Percentiles rank a stretch among this genome's conserved stretches.
Conservation (phyloP, 345 rosid species). For the Arabis hirsuta region DNA sequence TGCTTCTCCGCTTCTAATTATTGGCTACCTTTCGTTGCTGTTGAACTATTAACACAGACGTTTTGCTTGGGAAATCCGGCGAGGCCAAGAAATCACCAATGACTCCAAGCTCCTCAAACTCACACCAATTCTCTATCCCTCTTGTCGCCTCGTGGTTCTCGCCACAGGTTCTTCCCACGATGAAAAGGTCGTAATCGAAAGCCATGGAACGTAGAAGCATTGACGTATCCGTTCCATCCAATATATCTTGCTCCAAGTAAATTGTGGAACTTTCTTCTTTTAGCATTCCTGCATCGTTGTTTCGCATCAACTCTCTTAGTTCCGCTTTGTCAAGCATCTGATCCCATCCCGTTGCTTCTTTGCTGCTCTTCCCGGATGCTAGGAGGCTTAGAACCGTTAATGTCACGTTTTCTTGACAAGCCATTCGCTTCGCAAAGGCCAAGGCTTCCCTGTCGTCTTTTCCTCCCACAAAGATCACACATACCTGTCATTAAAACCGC, state of each 20-base stretch:
- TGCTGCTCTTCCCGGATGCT: constrained; percentile 6
- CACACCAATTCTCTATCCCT: constrained; percentile 61
- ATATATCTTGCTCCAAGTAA: constrained; percentile 45
- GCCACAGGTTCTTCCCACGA: constrained; percentile 54
- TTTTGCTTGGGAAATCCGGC: constrained; percentile 45
- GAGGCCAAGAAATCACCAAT: constrained; percentile 66
- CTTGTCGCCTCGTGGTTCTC: constrained; percentile 41
- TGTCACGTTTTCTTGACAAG: constrained; percentile 28
- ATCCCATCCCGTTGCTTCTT: constrained; percentile 43
- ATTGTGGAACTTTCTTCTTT: constrained; percentile 14
- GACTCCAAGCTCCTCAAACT: constrained; percentile 64
- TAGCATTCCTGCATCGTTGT: constrained; percentile 7
- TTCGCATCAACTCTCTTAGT: constrained; percentile 42
- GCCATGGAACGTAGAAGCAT: constrained; percentile 48
- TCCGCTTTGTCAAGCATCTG: constrained; percentile 41
- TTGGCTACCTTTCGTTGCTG: constrained; percentile 41
- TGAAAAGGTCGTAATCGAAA: constrained; percentile 47
- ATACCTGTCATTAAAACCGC: constrained; percentile 14
- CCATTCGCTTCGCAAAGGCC: constrained; percentile 52
- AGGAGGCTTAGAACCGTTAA: constrained; percentile 45
- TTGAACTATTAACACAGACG: constrained; percentile 45
- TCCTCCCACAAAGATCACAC: constrained; percentile 59
- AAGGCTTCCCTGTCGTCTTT: constrained; percentile 64
- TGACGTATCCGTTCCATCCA: constrained; percentile 51
- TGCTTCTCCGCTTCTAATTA: constrained; percentile 15